Percentiles rank a stretch among this genome's conserved stretches.
Evolutionary conservation across 2,329 filamentous ascomycete genomes (phyloP).

Genomic region (Colletotrichum liriopes): DNA sequence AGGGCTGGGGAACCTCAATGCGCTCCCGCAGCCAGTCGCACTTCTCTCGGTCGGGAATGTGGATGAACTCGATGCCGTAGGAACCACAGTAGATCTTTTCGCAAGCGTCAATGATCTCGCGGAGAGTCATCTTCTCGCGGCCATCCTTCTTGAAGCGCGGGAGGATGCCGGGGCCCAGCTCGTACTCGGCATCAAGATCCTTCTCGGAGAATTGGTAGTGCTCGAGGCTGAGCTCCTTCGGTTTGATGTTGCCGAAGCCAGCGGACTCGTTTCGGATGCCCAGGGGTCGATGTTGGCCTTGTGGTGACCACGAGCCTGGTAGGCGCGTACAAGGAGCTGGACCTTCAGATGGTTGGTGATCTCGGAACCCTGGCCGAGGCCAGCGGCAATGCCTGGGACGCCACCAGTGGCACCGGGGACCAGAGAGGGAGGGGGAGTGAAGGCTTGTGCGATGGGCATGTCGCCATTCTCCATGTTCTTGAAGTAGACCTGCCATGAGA

Average conservation of each 20-base stretch:
- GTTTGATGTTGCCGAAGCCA: slow-evolving; percentile 88
- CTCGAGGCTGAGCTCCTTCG: slow-evolving; percentile 92
- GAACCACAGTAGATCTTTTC: slow-evolving; percentile 97
- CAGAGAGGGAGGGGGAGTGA: slow-evolving; percentile 94
- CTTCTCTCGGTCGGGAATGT: slow-evolving; percentile 96
- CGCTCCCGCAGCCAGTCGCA: slow-evolving; percentile 99
- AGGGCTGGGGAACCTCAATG: slow-evolving; percentile 92
- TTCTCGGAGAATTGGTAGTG: slow-evolving; percentile 97
- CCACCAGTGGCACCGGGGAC: slow-evolving; percentile 86
- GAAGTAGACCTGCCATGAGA: slow-evolving; percentile 99
- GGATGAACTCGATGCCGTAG: slow-evolving; percentile 99
- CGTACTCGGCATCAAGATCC: slow-evolving; percentile 93
- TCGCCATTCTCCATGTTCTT: slow-evolving; percentile 98
- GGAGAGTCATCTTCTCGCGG: slow-evolving; percentile 95
- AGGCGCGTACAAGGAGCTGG: slow-evolving; percentile 95
- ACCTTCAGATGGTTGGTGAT: slow-evolving; percentile 98
- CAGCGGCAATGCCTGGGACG: slow-evolving; percentile 80
- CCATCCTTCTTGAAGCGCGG: slow-evolving; percentile 92
- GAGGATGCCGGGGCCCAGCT: slow-evolving; percentile 92
- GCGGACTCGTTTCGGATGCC: slow-evolving; percentile 90
- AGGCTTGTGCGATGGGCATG: slow-evolving; percentile 98
- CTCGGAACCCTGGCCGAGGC: slow-evolving; percentile 79
- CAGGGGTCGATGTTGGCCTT: slow-evolving; percentile 96
- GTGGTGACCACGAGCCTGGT: slow-evolving; percentile 98
- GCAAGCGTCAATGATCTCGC: slow-evolving; percentile 93